Percentiles rank a stretch among this genome's conserved stretches.
phyloP scores from a whole-genome alignment of 2,329 filamentous ascomycete species.

The Exophiala sideris region DNA sequence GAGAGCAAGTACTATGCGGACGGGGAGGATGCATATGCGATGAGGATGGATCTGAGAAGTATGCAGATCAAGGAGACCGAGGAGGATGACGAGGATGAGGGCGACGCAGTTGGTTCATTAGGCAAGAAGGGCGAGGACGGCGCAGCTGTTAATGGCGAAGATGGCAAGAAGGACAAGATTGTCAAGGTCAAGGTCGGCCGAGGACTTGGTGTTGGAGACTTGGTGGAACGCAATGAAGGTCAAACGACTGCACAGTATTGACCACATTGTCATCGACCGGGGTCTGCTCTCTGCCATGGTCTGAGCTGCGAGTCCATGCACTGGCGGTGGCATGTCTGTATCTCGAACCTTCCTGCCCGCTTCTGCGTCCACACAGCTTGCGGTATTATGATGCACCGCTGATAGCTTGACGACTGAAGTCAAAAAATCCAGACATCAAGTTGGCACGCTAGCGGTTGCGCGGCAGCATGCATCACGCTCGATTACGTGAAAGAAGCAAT shows the following conservation, averaged over 20 bases:
- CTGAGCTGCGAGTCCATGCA: too few species aligned
- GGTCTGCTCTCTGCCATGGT: too few species aligned
- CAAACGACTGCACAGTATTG: slow-evolving; percentile 19
- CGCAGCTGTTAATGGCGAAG: slow-evolving; percentile 58
- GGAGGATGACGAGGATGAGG: slow-evolving; percentile 58
- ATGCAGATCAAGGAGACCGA: slow-evolving; percentile 46
- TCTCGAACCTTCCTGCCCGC: too few species aligned
- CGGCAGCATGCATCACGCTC: too few species aligned
- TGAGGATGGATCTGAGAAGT: slow-evolving; percentile 75
- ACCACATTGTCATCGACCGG: not conserved
- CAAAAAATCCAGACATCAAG: too few species aligned
- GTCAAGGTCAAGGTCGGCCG: slow-evolving; percentile 83
- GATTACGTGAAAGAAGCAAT: too few species aligned
- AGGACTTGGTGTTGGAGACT: slow-evolving; percentile 67
- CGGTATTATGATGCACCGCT: too few species aligned
- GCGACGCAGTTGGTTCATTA: slow-evolving; percentile 65
- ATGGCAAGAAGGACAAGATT: slow-evolving; percentile 59
- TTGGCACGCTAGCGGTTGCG: too few species aligned
- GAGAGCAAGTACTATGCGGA: slow-evolving; percentile 95
- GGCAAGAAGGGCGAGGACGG: slow-evolving; percentile 46
- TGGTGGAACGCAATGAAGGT: slow-evolving; percentile 49
- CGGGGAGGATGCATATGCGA: slow-evolving; percentile 91
- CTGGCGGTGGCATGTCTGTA: too few species aligned
- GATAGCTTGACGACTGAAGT: too few species aligned
- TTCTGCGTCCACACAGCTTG: too few species aligned